These are phyloP conservation scores for Aspergillus aculeatus DNA, from an alignment of 2,329 filamentous ascomycete species.

Conservation along the genomic window DNA sequence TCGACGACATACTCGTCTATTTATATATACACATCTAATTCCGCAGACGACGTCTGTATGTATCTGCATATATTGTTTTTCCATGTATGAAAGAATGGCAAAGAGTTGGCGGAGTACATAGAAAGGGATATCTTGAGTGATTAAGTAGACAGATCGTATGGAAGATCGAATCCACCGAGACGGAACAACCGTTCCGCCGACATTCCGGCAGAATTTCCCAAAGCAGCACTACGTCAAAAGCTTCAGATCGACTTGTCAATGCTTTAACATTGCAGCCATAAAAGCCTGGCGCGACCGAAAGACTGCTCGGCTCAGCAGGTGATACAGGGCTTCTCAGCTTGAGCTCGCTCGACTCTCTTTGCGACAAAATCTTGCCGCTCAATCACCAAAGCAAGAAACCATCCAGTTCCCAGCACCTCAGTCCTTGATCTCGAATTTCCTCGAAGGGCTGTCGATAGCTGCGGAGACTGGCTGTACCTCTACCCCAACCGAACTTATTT, in stretches of 20 bases:
- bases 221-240: constrained; percentile 14
- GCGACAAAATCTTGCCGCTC: background rate
- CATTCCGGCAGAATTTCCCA: constrained; percentile 31
- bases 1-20: constrained; percentile 17
- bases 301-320: background rate
- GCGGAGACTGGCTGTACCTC: background rate
- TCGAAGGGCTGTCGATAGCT: background rate
- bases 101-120: too few relatives aligned
- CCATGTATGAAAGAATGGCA: background rate
- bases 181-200: constrained; percentile 31
- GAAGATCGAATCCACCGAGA: background rate
- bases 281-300: background rate
- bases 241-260: constrained; percentile 3
- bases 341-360: background rate
- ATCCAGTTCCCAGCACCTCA: background rate
- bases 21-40: constrained; percentile 24
- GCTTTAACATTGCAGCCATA: background rate
- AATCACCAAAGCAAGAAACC: background rate
- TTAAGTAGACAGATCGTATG: background rate
- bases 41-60: background rate
- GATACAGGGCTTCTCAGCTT: background rate
- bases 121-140: too few relatives aligned
- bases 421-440: background rate
- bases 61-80: background rate
- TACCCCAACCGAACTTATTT: background rate